These are phyloP conservation scores for Colletotrichum sidae DNA, from an alignment of 2,329 filamentous ascomycete species.

Conservation along the genomic window DNA sequence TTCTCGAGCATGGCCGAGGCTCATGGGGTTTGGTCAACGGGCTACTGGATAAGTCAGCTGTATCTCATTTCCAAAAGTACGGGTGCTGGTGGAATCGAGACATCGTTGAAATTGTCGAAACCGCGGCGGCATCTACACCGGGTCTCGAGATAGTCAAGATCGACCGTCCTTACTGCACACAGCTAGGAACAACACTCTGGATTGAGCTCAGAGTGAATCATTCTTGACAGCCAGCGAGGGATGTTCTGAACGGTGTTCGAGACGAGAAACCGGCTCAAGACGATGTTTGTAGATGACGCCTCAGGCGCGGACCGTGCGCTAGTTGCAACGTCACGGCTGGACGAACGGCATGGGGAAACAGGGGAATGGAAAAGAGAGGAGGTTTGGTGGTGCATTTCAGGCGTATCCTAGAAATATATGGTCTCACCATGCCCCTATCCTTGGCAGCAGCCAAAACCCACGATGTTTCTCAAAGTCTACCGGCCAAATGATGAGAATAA, in stretches of 20 bases:
- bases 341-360: no score
- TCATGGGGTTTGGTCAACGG: conserved; percentile 66
- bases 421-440: no score
- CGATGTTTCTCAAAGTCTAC: no score
- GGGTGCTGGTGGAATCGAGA: conserved; percentile 79
- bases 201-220: conserved; percentile 63
- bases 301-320: no score
- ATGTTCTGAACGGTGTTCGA: neutral
- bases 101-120: conserved; percentile 64
- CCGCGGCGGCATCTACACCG: conserved; percentile 59
- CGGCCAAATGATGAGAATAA: no score
- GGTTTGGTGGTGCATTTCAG: no score
- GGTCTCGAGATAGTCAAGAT: conserved; percentile 68
- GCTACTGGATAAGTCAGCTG: conserved; percentile 66
- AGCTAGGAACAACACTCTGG: conserved; percentile 69
- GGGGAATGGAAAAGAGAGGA: no score
- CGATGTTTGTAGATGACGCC: no score
- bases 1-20: conserved; percentile 73
- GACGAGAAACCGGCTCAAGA: no score
- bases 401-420: no score
- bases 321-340: no score
- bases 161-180: conserved; percentile 62
- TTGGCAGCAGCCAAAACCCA: no score
- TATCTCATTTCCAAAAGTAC: conserved; percentile 67
- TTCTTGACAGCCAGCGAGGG: neutral